Percentiles rank a stretch among this genome's conserved stretches.
phyloP scores from a whole-genome alignment of 257 asterid genomes.

The Nicotiana tabacum region DNA sequence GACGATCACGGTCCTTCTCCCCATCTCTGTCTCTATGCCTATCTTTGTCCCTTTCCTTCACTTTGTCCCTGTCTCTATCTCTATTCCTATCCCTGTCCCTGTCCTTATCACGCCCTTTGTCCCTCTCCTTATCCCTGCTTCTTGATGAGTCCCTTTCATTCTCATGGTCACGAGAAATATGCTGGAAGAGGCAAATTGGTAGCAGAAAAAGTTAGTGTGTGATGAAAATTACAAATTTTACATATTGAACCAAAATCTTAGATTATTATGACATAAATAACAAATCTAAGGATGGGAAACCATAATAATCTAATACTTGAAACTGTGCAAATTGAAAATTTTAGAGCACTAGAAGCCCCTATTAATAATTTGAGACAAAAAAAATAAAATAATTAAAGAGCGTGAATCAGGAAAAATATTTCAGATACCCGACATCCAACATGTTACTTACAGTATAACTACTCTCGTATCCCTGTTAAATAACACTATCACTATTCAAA shows the following conservation, averaged over 20 bases:
- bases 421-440: background rate
- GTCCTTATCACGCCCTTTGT: constrained; percentile 29
- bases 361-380: too few species aligned
- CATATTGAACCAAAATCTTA: background rate
- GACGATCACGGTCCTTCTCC: constrained; percentile 58
- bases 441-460: background rate
- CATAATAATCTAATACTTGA: constrained; percentile 1
- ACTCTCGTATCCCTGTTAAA: background rate
- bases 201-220: background rate
- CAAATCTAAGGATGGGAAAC: background rate
- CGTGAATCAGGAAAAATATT: background rate
- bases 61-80: constrained; percentile 28
- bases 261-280: too few species aligned
- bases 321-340: background rate
- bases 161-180: constrained; percentile 42
- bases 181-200: constrained; percentile 30
- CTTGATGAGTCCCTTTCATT: constrained; percentile 50
- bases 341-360: too few species aligned
- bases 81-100: constrained; percentile 30
- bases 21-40: constrained; percentile 48
- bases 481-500: background rate
- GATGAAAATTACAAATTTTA: background rate
- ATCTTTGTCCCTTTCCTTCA: constrained; percentile 32
- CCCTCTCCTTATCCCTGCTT: constrained; percentile 35
- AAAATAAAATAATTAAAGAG: too few species aligned